phyloP scores from a whole-genome alignment of 2,329 filamentous ascomycete species.

The Rasamsonia emersonii region DNA sequence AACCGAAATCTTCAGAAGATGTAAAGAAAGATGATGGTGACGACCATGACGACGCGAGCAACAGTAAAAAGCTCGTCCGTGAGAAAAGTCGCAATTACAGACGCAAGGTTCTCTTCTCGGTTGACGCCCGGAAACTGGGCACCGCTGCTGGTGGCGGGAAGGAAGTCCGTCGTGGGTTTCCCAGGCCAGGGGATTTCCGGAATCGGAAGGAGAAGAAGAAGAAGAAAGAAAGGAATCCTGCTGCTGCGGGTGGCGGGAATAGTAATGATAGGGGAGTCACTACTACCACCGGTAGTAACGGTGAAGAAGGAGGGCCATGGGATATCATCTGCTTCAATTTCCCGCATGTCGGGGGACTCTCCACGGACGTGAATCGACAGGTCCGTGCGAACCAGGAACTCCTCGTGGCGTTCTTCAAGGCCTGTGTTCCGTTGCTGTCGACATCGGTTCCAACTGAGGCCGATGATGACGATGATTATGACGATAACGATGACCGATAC shows the following conservation, averaged over 20 bases:
- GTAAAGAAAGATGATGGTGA: slow-evolving; percentile 1
- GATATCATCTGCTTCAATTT: slow-evolving; percentile 92
- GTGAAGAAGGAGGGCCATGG: slow-evolving; percentile 41
- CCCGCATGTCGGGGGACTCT: slow-evolving; percentile 86
- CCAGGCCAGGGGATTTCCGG: slow-evolving; percentile 21
- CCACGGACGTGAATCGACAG: slow-evolving; percentile 88
- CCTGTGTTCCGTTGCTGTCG: slow-evolving; percentile 33
- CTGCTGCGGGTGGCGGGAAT: background rate
- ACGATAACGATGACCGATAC: slow-evolving; percentile 13
- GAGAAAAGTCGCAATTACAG: slow-evolving; percentile 4
- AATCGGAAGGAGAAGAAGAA: slow-evolving; percentile 22
- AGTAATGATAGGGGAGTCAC: background rate
- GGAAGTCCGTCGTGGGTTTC: slow-evolving; percentile 34
- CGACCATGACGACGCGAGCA: slow-evolving; percentile 2
- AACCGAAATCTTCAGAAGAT: slow-evolving; percentile 2
- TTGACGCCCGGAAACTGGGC: slow-evolving; percentile 37
- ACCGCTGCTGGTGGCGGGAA: slow-evolving; percentile 30
- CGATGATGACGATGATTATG: slow-evolving; percentile 14
- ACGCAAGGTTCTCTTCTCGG: slow-evolving; percentile 31
- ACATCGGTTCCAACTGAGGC: slow-evolving; percentile 12
- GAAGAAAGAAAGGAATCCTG: slow-evolving; percentile 2
- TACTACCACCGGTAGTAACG: slow-evolving; percentile 1
- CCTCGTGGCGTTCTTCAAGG: slow-evolving; percentile 41
- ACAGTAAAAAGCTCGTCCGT: background rate
- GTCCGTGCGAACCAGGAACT: slow-evolving; percentile 76